These are phyloP conservation scores for Hysterium pulicare DNA, from an alignment of 2,329 filamentous ascomycete species.

Conservation along the genomic window DNA sequence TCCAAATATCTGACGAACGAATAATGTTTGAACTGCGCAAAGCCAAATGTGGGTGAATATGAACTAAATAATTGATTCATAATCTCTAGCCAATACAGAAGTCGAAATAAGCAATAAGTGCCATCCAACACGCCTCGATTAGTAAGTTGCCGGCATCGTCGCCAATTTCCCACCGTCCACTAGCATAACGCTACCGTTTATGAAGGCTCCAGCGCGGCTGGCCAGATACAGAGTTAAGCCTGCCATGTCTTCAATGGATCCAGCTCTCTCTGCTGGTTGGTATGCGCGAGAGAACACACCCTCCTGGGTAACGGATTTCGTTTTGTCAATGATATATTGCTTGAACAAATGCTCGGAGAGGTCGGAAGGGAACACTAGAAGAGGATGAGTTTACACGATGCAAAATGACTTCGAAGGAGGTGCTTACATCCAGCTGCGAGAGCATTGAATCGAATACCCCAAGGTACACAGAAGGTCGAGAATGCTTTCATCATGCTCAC, in stretches of 20 bases:
- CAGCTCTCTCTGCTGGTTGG: conserved; percentile 57
- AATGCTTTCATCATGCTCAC: conserved; percentile 47
- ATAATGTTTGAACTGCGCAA: too few relatives aligned
- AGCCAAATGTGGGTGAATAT: too few relatives aligned
- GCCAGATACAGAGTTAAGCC: conserved; percentile 63
- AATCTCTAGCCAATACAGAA: too few relatives aligned
- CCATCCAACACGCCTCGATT: too few relatives aligned
- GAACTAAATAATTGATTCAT: too few relatives aligned
- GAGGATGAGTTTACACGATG: background rate
- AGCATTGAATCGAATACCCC: conserved; percentile 45
- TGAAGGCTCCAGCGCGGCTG: conserved; percentile 60
- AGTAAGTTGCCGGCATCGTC: conserved; percentile 55
- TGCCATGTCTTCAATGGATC: conserved; percentile 59
- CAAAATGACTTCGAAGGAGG: background rate
- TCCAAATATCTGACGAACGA: too few relatives aligned
- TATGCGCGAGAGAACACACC: too few relatives aligned
- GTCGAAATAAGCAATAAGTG: too few relatives aligned
- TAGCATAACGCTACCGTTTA: conserved; percentile 59
- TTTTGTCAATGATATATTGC: background rate
- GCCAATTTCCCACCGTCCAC: conserved; percentile 60
- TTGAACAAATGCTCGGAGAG: background rate
- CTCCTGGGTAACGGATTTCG: conserved; percentile 30
- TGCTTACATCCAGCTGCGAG: conserved; percentile 42
- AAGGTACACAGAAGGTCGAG: conserved; percentile 37
- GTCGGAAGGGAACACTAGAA: too few relatives aligned